Conservation (phyloP, 2,329 filamentous ascomycete species). For the Cladosporium sp. region DNA sequence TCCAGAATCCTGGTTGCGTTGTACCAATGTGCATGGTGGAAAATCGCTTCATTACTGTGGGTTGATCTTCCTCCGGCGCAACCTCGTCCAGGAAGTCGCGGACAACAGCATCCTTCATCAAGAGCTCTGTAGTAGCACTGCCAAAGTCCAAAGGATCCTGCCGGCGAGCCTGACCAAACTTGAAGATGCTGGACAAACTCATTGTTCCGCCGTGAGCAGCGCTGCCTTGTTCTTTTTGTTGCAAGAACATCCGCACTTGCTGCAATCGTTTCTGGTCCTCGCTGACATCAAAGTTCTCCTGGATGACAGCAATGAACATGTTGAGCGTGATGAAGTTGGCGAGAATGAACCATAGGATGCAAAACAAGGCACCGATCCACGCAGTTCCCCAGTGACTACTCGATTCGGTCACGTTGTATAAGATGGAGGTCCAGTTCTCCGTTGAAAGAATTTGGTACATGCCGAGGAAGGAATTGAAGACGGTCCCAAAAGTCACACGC, state of each 20-base stretch:
- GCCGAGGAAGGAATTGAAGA: slow-evolving; percentile 93
- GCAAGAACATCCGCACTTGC: slow-evolving; percentile 92
- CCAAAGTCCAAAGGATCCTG: slow-evolving; percentile 90
- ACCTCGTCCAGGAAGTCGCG: slow-evolving; percentile 87
- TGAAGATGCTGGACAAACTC: slow-evolving; percentile 66
- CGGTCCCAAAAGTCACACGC: slow-evolving; percentile 82
- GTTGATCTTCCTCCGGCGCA: slow-evolving; percentile 21
- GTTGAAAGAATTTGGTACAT: slow-evolving; percentile 98
- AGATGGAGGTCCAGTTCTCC: slow-evolving; percentile 88
- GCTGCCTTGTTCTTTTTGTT: slow-evolving; percentile 80
- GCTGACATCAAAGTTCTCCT: slow-evolving; percentile 98
- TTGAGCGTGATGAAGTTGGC: slow-evolving; percentile 95
- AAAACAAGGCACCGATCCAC: slow-evolving; percentile 89
- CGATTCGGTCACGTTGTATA: slow-evolving; percentile 78
- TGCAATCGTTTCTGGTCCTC: slow-evolving; percentile 97
- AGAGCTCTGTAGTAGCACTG: slow-evolving; percentile 89
- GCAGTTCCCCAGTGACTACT: slow-evolving; percentile 67
- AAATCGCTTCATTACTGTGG: slow-evolving; percentile 5
- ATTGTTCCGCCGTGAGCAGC: slow-evolving; percentile 66
- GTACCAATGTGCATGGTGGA: slow-evolving; percentile 17
- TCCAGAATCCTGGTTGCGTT: slow-evolving; percentile 25
- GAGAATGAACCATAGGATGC: slow-evolving; percentile 94
- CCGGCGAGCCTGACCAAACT: slow-evolving; percentile 61
- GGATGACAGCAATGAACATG: slow-evolving; percentile 99
- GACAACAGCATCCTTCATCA: slow-evolving; percentile 93